phyloP scores from a whole-genome alignment of 768 basidiomycete genomes.

The Hericium alpestre region DNA sequence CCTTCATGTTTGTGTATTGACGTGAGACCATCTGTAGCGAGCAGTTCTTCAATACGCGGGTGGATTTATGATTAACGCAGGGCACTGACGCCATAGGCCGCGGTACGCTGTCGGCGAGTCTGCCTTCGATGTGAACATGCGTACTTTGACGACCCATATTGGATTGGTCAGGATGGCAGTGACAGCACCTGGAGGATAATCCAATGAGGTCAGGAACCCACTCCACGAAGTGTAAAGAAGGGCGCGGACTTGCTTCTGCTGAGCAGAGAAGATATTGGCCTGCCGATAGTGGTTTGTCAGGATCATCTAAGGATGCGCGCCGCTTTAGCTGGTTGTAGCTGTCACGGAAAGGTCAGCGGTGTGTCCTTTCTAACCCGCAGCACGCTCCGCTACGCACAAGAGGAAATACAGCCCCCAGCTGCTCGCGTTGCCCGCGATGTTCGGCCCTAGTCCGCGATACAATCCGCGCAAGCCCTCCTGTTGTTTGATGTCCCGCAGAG shows the following conservation, averaged over 20 bases:
- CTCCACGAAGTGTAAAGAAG: conserved; percentile 13
- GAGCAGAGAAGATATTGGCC: conserved; percentile 79
- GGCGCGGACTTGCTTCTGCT: conserved; percentile 87
- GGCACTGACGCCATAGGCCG: conserved; percentile 58
- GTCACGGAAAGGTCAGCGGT: not conserved
- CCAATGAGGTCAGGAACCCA: not conserved
- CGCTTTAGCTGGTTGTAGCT: conserved; percentile 90
- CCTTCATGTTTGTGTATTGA: conserved; percentile 70
- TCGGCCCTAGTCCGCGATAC: conserved; percentile 83
- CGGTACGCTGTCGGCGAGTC: conserved; percentile 67
- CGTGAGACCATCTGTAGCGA: conserved; percentile 52
- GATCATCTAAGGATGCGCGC: conserved; percentile 57
- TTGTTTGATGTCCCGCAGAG: conserved; percentile 62
- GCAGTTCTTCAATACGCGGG: not conserved
- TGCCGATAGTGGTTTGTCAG: conserved; percentile 58
- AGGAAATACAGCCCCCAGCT: conserved; percentile 98
- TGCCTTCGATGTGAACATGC: conserved; percentile 81
- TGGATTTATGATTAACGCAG: not conserved
- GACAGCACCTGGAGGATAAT: conserved; percentile 55
- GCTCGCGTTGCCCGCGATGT: conserved; percentile 88
- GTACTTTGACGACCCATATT: conserved; percentile 94
- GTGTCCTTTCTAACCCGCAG: not conserved
- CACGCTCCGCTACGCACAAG: conserved; percentile 51
- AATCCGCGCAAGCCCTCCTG: conserved; percentile 75
- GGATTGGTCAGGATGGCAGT: conserved; percentile 95